Conservation (phyloP, 2,329 filamentous ascomycete species). For the Paracamarosporium sp. region DNA sequence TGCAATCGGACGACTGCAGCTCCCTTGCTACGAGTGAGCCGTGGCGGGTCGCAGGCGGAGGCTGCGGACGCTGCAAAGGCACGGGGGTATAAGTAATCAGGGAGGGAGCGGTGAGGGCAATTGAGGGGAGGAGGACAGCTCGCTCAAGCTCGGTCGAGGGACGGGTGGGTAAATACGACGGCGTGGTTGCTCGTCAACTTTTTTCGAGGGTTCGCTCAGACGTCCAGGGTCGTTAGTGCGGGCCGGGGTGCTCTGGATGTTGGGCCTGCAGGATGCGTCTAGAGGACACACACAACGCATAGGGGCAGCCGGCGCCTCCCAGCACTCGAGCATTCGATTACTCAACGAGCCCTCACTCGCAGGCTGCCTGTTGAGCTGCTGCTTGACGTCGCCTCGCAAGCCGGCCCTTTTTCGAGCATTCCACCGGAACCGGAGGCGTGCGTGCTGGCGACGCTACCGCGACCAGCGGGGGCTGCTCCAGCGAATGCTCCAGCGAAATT, state of each 20-base stretch:
- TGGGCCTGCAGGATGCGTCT: constrained; percentile 8
- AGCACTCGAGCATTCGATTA: no score
- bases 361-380: background rate
- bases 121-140: constrained; percentile 22
- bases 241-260: constrained; percentile 10
- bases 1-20: constrained; percentile 35
- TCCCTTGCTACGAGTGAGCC: constrained; percentile 32
- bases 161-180: constrained; percentile 24
- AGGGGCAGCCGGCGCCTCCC: background rate
- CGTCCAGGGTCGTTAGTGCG: constrained; percentile 15
- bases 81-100: constrained; percentile 14
- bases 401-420: background rate
- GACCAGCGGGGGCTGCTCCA: background rate
- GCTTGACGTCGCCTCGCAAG: constrained; percentile 2
- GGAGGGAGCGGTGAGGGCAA: constrained; percentile 24
- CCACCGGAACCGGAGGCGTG: background rate
- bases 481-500: constrained; percentile 1
- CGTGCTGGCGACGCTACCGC: background rate
- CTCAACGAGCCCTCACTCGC: background rate
- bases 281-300: constrained; percentile 1
- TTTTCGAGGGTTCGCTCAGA: constrained; percentile 28
- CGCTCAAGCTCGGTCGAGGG: constrained; percentile 10
- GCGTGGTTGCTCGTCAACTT: constrained; percentile 25
- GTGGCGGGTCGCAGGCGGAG: background rate
- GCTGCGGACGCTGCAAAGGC: background rate